A percentile compares a stretch with the other conserved stretches of the same genome.
Evolutionary conservation across 179 eudicot species (phyloP).

Genomic region (Patellifolia procumbens): DNA sequence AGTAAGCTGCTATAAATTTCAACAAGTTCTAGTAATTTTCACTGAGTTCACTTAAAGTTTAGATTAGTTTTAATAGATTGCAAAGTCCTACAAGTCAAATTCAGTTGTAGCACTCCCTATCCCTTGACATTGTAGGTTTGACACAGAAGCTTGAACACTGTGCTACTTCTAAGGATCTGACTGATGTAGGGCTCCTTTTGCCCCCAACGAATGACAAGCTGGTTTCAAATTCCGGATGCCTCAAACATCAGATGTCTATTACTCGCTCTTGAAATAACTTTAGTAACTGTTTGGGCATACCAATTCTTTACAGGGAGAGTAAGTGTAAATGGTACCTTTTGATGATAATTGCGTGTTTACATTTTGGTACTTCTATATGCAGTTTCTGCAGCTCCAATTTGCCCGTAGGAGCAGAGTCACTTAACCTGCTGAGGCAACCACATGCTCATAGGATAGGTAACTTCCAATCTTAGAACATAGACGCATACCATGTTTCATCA

Average conservation of each 20-base stretch:
- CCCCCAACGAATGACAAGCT: not conserved
- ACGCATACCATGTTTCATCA: not conserved
- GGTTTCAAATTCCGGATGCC: not conserved
- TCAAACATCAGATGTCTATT: not conserved
- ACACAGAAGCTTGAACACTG: constrained; percentile 11
- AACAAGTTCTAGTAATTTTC: too few relatives aligned
- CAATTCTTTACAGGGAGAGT: not conserved
- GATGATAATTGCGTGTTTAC: constrained; percentile 2
- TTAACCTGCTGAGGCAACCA: constrained; percentile 53
- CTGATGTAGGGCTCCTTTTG: not conserved
- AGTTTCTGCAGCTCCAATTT: constrained; percentile 67
- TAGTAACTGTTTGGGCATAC: too few relatives aligned
- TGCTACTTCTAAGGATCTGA: not conserved
- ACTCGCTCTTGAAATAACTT: not conserved
- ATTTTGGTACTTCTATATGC: constrained; percentile 20
- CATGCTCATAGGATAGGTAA: constrained; percentile 75
- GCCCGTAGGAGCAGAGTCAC: constrained; percentile 60
- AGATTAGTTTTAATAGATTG: too few relatives aligned
- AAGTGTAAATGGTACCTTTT: not conserved
- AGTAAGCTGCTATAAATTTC: too few relatives aligned
- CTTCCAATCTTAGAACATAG: constrained; percentile 19
- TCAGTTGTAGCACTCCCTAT: too few relatives aligned
- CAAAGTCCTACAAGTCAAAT: too few relatives aligned
- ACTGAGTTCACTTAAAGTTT: too few relatives aligned
- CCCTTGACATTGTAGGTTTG: not conserved